These are phyloP conservation scores for Colletotrichum neosansevieriae DNA, from an alignment of 2,329 filamentous ascomycete genomes.

Conservation along the genomic window DNA sequence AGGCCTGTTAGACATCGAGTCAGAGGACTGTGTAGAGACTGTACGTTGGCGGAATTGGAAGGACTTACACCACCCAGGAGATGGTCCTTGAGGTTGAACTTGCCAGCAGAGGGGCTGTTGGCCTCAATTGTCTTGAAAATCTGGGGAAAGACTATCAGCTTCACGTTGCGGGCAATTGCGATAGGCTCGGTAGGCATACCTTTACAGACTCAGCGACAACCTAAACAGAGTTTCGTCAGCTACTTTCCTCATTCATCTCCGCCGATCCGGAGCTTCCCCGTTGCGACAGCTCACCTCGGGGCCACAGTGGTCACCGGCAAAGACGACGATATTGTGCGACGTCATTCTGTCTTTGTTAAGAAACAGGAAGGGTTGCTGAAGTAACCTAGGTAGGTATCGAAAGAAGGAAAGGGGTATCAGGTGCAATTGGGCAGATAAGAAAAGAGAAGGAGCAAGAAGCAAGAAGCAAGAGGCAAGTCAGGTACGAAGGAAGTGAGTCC, in stretches of 20 bases:
- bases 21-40: not conserved
- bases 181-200: slow-evolving; percentile 60
- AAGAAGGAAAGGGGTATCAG: slow-evolving; percentile 25
- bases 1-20: slow-evolving; percentile 68
- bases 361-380: slow-evolving; percentile 8
- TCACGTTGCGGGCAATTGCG: slow-evolving; percentile 18
- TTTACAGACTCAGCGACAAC: slow-evolving; percentile 89
- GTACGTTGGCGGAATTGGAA: not conserved
- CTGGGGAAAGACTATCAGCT: slow-evolving; percentile 56
- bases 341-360: slow-evolving; percentile 64
- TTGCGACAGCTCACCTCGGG: slow-evolving; percentile 72
- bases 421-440: slow-evolving; percentile 7
- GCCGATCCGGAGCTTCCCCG: slow-evolving; percentile 11
- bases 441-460: not conserved
- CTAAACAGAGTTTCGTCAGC: slow-evolving; percentile 49
- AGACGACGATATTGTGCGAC: slow-evolving; percentile 82
- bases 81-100: slow-evolving; percentile 92
- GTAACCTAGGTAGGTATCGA: not conserved
- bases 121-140: slow-evolving; percentile 84
- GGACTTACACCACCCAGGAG: slow-evolving; percentile 87
- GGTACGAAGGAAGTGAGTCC: slow-evolving; percentile 7
- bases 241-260: slow-evolving; percentile 19
- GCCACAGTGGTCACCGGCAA: slow-evolving; percentile 86
- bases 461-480: not conserved
- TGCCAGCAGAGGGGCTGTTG: slow-evolving; percentile 73